Base-by-base conservation (phyloP, 345 rosid species). In the Populus simonii region DNA sequence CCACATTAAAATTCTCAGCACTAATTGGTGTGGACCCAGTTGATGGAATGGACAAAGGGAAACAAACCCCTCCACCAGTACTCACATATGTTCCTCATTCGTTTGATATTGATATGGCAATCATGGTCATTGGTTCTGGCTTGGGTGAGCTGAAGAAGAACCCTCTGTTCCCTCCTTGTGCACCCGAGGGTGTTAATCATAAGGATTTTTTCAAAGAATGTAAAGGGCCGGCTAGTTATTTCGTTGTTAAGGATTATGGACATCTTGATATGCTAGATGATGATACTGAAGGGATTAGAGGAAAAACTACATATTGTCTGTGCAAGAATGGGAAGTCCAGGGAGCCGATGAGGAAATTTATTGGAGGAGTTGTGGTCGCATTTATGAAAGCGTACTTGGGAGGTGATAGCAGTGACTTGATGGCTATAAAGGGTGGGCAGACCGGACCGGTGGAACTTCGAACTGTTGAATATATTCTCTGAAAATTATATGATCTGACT, bases 11-110 rank as follows among this genome's bases (percentile, higher is more conserved):
- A 53, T 89, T 90, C 76, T 85, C 86, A 29, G 89, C 93, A 66
- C 66, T 94, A 41, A 89, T 94, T 16, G 98, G 98, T 45, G 81
- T 94, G 72, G 98, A 94, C 84, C 97, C 97, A 0, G 94, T 91
- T 13, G 95, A 89, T 78, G 98, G 97, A 82, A 87, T 81, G 88
- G 89, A 75, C 73, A 88, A 81, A 80, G 93, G 93, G 70, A 80
- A 81, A 66, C 94, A 92, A 83, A 92, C 92, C 39, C 92, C 91
- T 72, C 94, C 97, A 12, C 95, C 92, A 0, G 90, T 91, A 10
- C 89, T 92, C 74, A 84, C 91, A 36, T 90, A 89, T 27, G 84
- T 62, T 36, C 94, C 97, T 70, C 80, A 76, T 77, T 93, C 98
- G 8, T 89, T 94, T 75, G 81, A 89, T 76, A 88, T 92, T n/a